phyloP scores from a whole-genome alignment of 1,139 yeast genomes.

The Taphrina populina region DNA sequence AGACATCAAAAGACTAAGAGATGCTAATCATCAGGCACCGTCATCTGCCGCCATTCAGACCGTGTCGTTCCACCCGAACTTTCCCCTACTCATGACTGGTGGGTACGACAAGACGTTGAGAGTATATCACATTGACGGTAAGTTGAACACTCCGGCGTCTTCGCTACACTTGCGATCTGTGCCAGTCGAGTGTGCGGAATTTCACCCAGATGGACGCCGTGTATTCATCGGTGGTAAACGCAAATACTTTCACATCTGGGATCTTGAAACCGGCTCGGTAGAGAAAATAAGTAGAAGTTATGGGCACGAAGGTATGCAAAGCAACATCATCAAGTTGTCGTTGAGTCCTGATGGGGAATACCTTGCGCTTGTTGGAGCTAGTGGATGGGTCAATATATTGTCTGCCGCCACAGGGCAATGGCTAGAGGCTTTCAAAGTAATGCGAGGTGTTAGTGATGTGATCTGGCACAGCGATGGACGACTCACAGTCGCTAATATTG shows the following conservation, averaged over 20 bases:
- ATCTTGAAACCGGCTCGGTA: constrained; percentile 67
- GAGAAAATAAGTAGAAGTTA: constrained; percentile 86
- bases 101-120: constrained; percentile 90
- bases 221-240: constrained; percentile 90
- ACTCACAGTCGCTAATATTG: constrained; percentile 64
- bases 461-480: constrained; percentile 60
- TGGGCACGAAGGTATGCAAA: constrained; percentile 83
- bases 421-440: constrained; percentile 81
- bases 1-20: constrained; percentile 75
- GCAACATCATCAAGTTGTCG: constrained; percentile 82
- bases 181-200: constrained; percentile 75
- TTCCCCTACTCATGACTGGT: constrained; percentile 80
- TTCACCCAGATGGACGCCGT: constrained; percentile 56
- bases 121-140: constrained; percentile 90
- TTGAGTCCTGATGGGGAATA: constrained; percentile 67
- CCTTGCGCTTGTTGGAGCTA: constrained; percentile 74
- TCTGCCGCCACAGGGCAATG: constrained; percentile 80
- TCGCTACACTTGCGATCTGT: constrained; percentile 74
- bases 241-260: constrained; percentile 89
- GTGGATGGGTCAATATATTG: constrained; percentile 86
- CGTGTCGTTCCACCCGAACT: constrained; percentile 77
- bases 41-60: constrained; percentile 81
- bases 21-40: constrained; percentile 70
- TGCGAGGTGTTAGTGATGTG: constrained; percentile 69
- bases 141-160: constrained; percentile 73